Conservation (phyloP, 495 filamentous ascomycete genomes). For the Monascus purpureus region DNA sequence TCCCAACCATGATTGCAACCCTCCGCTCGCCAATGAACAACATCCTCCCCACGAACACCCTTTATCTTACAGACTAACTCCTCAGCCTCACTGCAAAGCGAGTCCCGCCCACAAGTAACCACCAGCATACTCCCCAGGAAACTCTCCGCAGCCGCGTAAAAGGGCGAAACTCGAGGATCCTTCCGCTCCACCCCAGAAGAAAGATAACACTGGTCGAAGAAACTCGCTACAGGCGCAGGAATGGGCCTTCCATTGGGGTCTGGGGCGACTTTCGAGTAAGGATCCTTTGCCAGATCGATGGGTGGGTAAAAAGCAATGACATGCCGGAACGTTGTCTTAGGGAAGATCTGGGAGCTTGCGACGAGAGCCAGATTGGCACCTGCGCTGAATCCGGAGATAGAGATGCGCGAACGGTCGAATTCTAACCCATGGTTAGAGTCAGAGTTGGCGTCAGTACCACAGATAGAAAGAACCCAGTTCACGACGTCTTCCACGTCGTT, state of each 20-base stretch:
- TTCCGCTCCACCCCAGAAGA: slow-evolving; percentile 17
- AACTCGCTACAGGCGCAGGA: slow-evolving; percentile 4
- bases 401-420: too few relatives aligned
- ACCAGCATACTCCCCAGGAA: slow-evolving; percentile 29
- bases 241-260: slow-evolving; percentile 1
- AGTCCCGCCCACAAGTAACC: slow-evolving; percentile 29
- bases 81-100: slow-evolving; percentile 26
- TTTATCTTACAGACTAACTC: slow-evolving; percentile 21
- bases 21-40: slow-evolving; percentile 25
- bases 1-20: slow-evolving; percentile 29
- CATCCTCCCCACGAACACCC: slow-evolving; percentile 14
- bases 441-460: slow-evolving; percentile 25
- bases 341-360: slow-evolving; percentile 21
- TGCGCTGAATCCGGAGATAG: too few relatives aligned
- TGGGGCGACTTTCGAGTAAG: slow-evolving; percentile 6
- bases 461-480: slow-evolving; percentile 14
- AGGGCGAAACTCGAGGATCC: slow-evolving; percentile 34
- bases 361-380: slow-evolving; percentile 31
- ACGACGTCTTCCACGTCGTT: slow-evolving; percentile 47
- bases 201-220: slow-evolving; percentile 11
- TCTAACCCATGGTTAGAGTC: too few relatives aligned
- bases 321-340: slow-evolving; percentile 23
- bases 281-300: slow-evolving; percentile 18
- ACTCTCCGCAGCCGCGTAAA: slow-evolving; percentile 19
- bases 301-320: slow-evolving; percentile 29